Conservation (phyloP, 352 stramenopile species). For the Elongisporangium senticosum region DNA sequence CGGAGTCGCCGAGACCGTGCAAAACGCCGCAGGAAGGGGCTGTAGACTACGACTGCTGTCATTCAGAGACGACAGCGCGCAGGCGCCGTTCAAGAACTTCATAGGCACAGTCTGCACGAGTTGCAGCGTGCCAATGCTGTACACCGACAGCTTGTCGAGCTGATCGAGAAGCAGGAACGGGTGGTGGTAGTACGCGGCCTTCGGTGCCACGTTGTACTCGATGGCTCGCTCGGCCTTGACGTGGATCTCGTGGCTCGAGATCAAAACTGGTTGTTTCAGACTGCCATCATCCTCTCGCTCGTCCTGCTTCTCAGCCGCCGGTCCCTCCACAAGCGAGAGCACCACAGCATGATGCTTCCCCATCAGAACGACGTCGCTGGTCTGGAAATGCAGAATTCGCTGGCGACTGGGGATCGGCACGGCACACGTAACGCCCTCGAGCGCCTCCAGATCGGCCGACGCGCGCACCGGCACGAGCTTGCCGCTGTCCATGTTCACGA, state of each 20-base stretch:
- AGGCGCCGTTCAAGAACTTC: constrained; percentile 39
- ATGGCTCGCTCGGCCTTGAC: constrained; percentile 44
- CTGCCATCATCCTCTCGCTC: constrained; percentile 3
- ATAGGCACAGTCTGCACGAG: constrained; percentile 48
- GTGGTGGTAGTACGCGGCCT: constrained; percentile 46
- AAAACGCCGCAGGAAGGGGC: constrained; percentile 22
- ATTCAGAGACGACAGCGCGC: constrained; percentile 13
- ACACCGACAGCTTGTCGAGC: constrained; percentile 46
- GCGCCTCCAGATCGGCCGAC: constrained; percentile 15
- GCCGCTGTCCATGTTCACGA: constrained; percentile 63
- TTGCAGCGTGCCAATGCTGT: constrained; percentile 56
- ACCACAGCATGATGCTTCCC: constrained; percentile 47
- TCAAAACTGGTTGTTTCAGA: constrained; percentile 1
- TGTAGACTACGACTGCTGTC: constrained; percentile 4
- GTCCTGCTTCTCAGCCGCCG: constrained; percentile 12
- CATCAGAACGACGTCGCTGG: constrained; percentile 50
- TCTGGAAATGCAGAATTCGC: constrained; percentile 19
- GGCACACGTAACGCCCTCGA: constrained; percentile 27
- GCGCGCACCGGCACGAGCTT: constrained; percentile 22
- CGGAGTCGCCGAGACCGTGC: constrained; percentile 27
- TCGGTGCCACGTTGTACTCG: constrained; percentile 39
- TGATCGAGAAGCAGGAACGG: constrained; percentile 66
- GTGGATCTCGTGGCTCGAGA: constrained; percentile 17
- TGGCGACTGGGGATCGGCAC: constrained; percentile 35
- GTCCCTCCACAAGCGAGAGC: constrained; percentile 30